Evolutionary conservation across 2,329 filamentous ascomycete species (phyloP), one percentile per base, ranked within the genome.

Genomic region (Paracamarosporium sp.): DNA sequence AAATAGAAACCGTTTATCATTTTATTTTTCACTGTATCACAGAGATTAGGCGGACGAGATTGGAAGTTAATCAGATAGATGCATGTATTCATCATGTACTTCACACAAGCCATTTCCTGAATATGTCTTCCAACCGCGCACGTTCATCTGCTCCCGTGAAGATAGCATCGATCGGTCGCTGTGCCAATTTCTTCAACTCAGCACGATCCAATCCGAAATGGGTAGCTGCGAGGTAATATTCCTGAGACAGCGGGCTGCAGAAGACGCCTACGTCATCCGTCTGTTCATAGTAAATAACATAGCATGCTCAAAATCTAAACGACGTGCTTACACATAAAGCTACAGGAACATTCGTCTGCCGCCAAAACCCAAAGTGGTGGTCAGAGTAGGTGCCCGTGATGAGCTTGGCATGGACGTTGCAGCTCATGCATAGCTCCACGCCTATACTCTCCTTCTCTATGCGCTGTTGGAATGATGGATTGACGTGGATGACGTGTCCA

Each of bases 221-320:
- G 63, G 88, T 76, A 1, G 89, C 87, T 3, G 90, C 89, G 2
- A 95, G 83, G 7, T 82, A 78, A 74, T 93, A 94, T 73, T 96
- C 92, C 64, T 92, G 88, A 0, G 90, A 93, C 4, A 93, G 76
- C 0, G 86, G 82, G 68, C 90, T 93, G 48, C 88, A 88, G 67
- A 95, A 95, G 22, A 95, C 86, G 1, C 91, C 92, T 9, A 94
- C 89, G 67, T 95, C 91, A 70, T 95, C 92, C 1, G 91, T 95
- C 90, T 93, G 59, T 4, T 40, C 25, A 15, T 5, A 15, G 28
- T 70, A 12, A 72, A 66, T 33, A 28, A 24, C 7, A 7, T 40
- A 40, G 25, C 53, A 33, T 33, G n/a, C 12, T 33, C 7, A 1
- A 17, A 5, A 20, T 20, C 5, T 20, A 22, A 36, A 15, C 3